Conservation (phyloP, 768 basidiomycete species). For the Pleurotus salmoneostramineus region DNA sequence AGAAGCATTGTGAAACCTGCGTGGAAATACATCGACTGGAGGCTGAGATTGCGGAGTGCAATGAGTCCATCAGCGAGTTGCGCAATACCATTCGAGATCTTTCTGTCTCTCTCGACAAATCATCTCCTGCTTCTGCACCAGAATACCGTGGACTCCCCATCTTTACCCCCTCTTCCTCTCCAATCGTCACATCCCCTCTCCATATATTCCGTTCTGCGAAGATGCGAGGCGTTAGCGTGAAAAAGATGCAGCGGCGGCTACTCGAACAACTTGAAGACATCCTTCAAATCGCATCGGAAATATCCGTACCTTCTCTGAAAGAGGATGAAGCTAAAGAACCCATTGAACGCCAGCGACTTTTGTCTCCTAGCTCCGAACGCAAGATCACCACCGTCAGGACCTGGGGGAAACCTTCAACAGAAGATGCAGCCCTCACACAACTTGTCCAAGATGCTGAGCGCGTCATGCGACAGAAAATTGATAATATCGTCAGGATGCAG, state of each 20-base stretch:
- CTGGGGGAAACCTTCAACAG: slow-evolving; percentile 84
- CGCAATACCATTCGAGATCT: slow-evolving; percentile 84
- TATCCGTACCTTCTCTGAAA: slow-evolving; percentile 84
- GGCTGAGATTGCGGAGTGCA: slow-evolving; percentile 90
- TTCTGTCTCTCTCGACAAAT: slow-evolving; percentile 62
- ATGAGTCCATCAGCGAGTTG: slow-evolving; percentile 88
- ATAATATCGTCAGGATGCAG: slow-evolving; percentile 93
- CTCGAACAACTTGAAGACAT: slow-evolving; percentile 88
- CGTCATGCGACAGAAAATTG: slow-evolving; percentile 89
- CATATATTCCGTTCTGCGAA: slow-evolving; percentile 74
- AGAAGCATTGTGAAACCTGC: slow-evolving; percentile 99
- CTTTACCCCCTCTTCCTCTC: slow-evolving; percentile 68
- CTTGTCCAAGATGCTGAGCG: slow-evolving; percentile 86
- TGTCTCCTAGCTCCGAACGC: slow-evolving; percentile 86
- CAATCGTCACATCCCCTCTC: slow-evolving; percentile 69
- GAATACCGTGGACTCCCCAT: slow-evolving; percentile 91
- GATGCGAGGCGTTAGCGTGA: slow-evolving; percentile 76
- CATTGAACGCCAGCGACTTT: slow-evolving; percentile 86
- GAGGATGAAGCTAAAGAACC: slow-evolving; percentile 92
- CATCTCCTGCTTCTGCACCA: slow-evolving; percentile 61
- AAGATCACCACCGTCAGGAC: slow-evolving; percentile 79
- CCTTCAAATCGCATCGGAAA: slow-evolving; percentile 70
- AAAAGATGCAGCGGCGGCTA: slow-evolving; percentile 76
- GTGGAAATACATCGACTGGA: slow-evolving; percentile 94
- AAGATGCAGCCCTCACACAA: slow-evolving; percentile 80